A percentile compares a stretch with the other conserved stretches of the same genome.
Evolutionary conservation across 768 basidiomycete species (phyloP).

Genomic region (Boletus reticuloceps): DNA sequence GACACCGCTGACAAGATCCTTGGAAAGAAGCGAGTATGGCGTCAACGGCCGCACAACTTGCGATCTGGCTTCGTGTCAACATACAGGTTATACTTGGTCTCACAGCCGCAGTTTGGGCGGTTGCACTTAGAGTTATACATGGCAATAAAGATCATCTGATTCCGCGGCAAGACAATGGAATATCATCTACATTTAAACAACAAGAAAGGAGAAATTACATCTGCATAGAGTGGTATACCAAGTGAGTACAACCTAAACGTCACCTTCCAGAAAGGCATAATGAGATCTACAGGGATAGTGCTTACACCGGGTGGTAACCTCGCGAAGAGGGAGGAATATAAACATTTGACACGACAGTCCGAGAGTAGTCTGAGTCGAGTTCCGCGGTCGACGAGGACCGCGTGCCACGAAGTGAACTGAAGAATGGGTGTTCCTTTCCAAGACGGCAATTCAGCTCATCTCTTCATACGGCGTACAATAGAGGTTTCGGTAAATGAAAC

Average conservation of each 20-base stretch:
- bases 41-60: background rate
- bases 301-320: background rate
- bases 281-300: constrained; percentile 1
- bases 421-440: constrained; percentile 9
- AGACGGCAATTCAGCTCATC: background rate
- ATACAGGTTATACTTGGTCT: too few relatives aligned
- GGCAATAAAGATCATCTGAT: too few relatives aligned
- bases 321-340: constrained; percentile 7
- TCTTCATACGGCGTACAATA: constrained; percentile 17
- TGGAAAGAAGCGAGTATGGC: background rate
- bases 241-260: background rate
- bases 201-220: too few relatives aligned
- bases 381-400: constrained; percentile 12
- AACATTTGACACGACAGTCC: constrained; percentile 19
- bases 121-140: too few relatives aligned
- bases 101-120: too few relatives aligned
- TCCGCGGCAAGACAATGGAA: too few relatives aligned
- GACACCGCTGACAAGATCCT: background rate
- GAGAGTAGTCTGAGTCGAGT: constrained; percentile 39
- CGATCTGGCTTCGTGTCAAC: background rate
- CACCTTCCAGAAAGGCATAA: background rate
- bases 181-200: too few relatives aligned
- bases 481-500: background rate
- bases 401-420: constrained; percentile 30
- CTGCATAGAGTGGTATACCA: background rate